Evolutionary conservation across 2,329 filamentous ascomycete genomes (phyloP), one percentile per base, ranked within the genome.

Genomic region (Beauveria sp.): DNA sequence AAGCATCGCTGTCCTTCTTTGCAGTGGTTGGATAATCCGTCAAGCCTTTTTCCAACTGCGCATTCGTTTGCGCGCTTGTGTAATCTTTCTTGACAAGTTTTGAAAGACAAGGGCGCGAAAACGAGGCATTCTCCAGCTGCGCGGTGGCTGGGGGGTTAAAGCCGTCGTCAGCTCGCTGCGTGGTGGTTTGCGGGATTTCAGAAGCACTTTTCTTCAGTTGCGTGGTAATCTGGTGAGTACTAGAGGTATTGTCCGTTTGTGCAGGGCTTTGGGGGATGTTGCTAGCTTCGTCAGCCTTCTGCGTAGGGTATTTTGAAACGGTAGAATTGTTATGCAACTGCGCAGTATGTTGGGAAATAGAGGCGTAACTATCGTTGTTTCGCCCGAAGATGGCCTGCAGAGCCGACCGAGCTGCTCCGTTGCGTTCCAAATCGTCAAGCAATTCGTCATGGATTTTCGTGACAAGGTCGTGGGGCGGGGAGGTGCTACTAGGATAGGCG

Each of bases 331-430:
- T n/a, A 1, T 28, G 6, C 38, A 24, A 24, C 7, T 42, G 38
- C 9, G 22, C 22, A n/a, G 16, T 43, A 28, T 9, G 20, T 22
- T 51, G 49, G 16, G 52, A 20, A 5, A 24, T 4, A 3, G 50
- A 9, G 28, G 28, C 10, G 18, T 12, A 10, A 7, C 16, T 20
- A 14, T 52, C 31, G 2, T 22, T 20, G n/a, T 16, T 20, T 7
- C 31, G 24, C 14, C 52, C 51, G 18, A 55, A 46, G 16, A 61
- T 61, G 5, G 60, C 61, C n/a, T 58, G 12, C 40, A 52, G 46
- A 9, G 46, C 34, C 24, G 46, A 49, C 26, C 14, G 53, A 3
- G 58, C 49, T 18, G 58, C 40, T 28, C 50, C 50, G 20, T 53
- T 45, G 26, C 58, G 49, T n/a, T 60, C 48, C 28, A 60, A 18